Evolutionary conservation across 805 yeast genomes (phyloP), one percentile per base, ranked within the genome.

Genomic region (Candida pseudofarinosa): DNA sequence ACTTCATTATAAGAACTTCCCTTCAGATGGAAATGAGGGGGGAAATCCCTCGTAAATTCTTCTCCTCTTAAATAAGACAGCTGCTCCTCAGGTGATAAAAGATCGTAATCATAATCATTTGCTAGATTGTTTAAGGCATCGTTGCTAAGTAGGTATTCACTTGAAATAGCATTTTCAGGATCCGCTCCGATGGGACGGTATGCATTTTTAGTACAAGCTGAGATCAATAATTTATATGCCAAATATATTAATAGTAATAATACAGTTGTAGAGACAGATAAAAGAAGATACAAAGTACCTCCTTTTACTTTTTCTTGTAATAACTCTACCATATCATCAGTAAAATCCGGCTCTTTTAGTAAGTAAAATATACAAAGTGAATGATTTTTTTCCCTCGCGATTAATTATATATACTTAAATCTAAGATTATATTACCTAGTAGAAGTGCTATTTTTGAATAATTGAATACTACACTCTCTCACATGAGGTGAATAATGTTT

Each of bases 401-500:
- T n/a, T n/a, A n/a, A n/a, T n/a, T n/a, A n/a, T n/a, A n/a, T n/a
- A n/a, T n/a, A n/a, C n/a, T n/a, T n/a, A n/a, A 23, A 23, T 23
- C 10, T 23, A 7, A 6, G 10, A 7, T 23, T 6, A 10, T 23
- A 23, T 23, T 10, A 23, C 13, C 34, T 32, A 7, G 17, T 14
- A 32, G 17, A 13, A 7, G 58, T 67, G 44, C 72, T 67, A 39
- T 62, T 58, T 44, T 70, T 70, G 65, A 67, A 55, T 49, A 70
- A 62, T 8, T 67, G 59, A 37, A 74, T 50, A n/a, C 69, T 54
- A 13, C 88, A 90, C 53, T 82, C 83, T 17, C 81, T 74, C n/a
- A 90, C 87, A 44, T 77, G 65, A 2, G 96, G 95, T 47, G 88
- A 79, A 58, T 87, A 93, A 62, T 93, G 98, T 48, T 81, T 79